A percentile compares a stretch with the other conserved stretches of the same genome.
phyloP scores from a whole-genome alignment of 768 basidiomycete species.

The Pholiota microspora region DNA sequence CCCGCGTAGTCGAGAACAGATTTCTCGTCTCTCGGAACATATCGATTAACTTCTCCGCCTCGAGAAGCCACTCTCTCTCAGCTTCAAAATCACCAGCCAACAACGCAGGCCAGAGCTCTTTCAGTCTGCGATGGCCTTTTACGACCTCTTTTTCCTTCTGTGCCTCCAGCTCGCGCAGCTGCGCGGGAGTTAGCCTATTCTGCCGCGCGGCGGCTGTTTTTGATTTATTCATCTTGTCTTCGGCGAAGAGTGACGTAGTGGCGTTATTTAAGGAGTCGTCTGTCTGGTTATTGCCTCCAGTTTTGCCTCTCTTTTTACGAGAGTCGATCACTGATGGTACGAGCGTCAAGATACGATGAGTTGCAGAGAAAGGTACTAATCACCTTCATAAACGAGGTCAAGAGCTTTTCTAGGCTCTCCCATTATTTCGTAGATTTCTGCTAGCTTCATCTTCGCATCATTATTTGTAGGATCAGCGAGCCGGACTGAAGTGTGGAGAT shows the following conservation, averaged over 20 bases:
- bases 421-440: constrained; percentile 84
- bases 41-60: constrained; percentile 85
- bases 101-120: constrained; percentile 62
- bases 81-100: constrained; percentile 43
- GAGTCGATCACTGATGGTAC: constrained; percentile 52
- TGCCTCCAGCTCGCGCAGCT: constrained; percentile 60
- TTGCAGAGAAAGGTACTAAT: constrained; percentile 8
- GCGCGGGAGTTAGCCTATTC: constrained; percentile 53
- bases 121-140: constrained; percentile 55
- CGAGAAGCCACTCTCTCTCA: constrained; percentile 72
- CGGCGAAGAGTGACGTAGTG: constrained; percentile 60
- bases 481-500: constrained; percentile 48
- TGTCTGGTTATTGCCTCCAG: constrained; percentile 6
- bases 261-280: constrained; percentile 15
- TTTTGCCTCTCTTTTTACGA: constrained; percentile 46
- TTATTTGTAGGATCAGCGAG: constrained; percentile 70
- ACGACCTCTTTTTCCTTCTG: constrained; percentile 66
- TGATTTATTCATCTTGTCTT: constrained; percentile 41
- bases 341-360: background rate
- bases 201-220: constrained; percentile 36
- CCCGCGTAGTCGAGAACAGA: constrained; percentile 77
- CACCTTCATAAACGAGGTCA: constrained; percentile 84
- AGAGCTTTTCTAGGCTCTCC: constrained; percentile 81
- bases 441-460: constrained; percentile 87
- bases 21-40: constrained; percentile 85